Percentiles rank a stretch among this genome's conserved stretches.
These are phyloP conservation scores for Byssoonygena ceratinophila DNA, from an alignment of 2,329 filamentous ascomycete species.

Conservation along the genomic window DNA sequence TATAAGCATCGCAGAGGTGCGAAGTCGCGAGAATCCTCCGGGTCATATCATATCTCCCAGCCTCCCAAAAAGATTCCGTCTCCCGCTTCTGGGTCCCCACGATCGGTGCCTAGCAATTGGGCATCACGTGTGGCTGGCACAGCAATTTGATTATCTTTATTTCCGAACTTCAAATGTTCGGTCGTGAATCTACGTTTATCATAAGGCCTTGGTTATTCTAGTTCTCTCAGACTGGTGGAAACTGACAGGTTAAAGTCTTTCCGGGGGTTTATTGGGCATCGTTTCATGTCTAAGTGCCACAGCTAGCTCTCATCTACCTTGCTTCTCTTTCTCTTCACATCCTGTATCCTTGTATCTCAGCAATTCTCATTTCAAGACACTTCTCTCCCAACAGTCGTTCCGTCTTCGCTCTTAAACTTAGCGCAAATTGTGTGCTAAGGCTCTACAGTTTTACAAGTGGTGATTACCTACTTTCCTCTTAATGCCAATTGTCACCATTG, in stretches of 20 bases:
- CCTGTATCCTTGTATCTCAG: background rate
- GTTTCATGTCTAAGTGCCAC: background rate
- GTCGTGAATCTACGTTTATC: background rate
- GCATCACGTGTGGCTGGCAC: slow-evolving; percentile 8
- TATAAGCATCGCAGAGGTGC: slow-evolving; percentile 25
- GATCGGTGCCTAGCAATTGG: slow-evolving; percentile 9
- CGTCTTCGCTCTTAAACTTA: background rate
- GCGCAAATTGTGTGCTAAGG: background rate
- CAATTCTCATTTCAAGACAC: background rate
- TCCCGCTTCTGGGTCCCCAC: background rate
- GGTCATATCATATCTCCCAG: slow-evolving; percentile 28
- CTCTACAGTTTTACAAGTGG: background rate
- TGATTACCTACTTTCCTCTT: background rate
- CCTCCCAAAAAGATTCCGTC: slow-evolving; percentile 13
- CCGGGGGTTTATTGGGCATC: background rate
- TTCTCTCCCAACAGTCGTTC: background rate
- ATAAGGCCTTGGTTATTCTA: background rate
- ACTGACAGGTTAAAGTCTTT: background rate
- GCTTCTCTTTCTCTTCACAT: background rate
- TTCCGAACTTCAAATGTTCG: background rate
- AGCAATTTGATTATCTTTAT: background rate
- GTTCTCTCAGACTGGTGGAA: background rate
- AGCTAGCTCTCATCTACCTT: background rate
- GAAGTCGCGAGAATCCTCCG: slow-evolving; percentile 33
- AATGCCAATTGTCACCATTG: background rate